Percentiles rank a stretch among this genome's conserved stretches.
These are phyloP conservation scores for Eutrema yunnanense DNA, from an alignment of 345 rosid species.

Conservation along the genomic window DNA sequence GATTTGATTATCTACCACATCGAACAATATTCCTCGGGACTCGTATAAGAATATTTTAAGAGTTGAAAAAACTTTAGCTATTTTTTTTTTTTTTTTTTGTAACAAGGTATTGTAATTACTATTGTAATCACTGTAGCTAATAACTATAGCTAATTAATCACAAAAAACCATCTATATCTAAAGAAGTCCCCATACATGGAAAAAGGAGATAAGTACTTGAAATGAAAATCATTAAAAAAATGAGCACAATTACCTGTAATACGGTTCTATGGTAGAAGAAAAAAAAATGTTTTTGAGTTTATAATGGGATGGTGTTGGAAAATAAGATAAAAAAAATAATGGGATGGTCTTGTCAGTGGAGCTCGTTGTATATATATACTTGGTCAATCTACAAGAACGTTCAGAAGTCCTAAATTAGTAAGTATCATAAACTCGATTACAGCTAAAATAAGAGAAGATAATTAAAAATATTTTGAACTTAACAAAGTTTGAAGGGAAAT, in stretches of 20 bases:
- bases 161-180: not conserved
- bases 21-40: constrained; percentile 15
- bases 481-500: not conserved
- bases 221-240: not conserved
- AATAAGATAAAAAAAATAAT: too few species aligned
- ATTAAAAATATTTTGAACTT: not conserved
- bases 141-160: not conserved
- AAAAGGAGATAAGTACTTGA: not conserved
- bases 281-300: not conserved
- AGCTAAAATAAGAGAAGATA: not conserved
- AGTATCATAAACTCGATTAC: not conserved
- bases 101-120: too few species aligned
- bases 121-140: not conserved
- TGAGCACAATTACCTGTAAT: not conserved
- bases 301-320: not conserved
- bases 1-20: constrained; percentile 24
- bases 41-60: constrained; percentile 10
- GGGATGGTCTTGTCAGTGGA: not conserved
- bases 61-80: not conserved
- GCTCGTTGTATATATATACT: not conserved
- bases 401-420: not conserved
- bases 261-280: not conserved
- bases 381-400: not conserved
- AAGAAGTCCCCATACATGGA: not conserved
- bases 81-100: too few species aligned